Percentiles rank a stretch among this genome's conserved stretches.
Evolutionary conservation across 192 early-diverging fungal species (phyloP).

Genomic region (Coemansia sp.): DNA sequence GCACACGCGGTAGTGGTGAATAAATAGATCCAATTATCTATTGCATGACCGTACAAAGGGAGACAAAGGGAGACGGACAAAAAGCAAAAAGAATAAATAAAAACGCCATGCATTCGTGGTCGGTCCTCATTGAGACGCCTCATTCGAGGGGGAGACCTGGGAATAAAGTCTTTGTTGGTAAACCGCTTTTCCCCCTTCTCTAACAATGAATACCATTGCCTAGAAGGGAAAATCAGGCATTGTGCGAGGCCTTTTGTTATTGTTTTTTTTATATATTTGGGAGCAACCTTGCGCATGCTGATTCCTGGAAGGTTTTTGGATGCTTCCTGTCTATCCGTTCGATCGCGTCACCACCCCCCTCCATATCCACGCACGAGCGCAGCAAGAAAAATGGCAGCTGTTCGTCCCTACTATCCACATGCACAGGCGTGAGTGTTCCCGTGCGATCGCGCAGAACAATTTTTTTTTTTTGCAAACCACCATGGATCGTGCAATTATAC

Average conservation of each 20-base stretch:
- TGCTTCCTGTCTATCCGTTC: not conserved
- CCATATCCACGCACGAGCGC: not conserved
- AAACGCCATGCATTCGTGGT: slow-evolving; percentile 9
- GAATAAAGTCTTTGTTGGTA: not conserved
- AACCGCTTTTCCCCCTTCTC: not conserved
- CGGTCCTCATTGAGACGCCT: not conserved
- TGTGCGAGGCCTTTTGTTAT: slow-evolving; percentile 7
- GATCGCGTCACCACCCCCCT: slow-evolving; percentile 2
- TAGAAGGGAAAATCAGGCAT: slow-evolving; percentile 5
- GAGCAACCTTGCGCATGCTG: not conserved
- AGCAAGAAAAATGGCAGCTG: not conserved
- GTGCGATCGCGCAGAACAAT: slow-evolving; percentile 14
- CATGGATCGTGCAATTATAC: not conserved
- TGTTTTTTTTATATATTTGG: not conserved
- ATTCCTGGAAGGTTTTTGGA: not conserved
- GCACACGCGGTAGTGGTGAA: not conserved
- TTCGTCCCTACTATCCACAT: not conserved
- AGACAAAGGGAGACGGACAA: not conserved
- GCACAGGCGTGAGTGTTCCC: slow-evolving; percentile 1
- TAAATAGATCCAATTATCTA: not conserved
- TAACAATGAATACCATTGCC: not conserved
- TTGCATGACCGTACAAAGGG: not conserved
- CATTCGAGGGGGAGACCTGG: not conserved
- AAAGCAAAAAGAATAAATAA: not conserved
- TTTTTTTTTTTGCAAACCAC: not conserved